Evolutionary conservation across 2,329 filamentous ascomycete species (phyloP).

Genomic region (Exophiala sp.): DNA sequence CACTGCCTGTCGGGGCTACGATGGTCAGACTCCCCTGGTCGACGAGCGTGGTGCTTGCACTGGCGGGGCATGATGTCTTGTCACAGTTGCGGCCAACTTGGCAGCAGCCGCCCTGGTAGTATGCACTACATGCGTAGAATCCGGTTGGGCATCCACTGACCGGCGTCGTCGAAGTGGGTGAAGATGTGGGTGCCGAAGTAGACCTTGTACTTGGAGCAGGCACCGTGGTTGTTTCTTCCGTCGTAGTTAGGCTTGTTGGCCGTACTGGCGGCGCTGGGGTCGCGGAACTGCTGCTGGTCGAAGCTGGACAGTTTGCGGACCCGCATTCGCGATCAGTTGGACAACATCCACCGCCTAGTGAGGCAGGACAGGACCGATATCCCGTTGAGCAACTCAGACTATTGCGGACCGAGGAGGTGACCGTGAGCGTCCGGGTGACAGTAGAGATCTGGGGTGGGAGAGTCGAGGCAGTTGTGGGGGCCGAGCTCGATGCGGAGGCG

Average conservation of each 20-base stretch:
- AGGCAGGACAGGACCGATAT: slow-evolving; percentile 43
- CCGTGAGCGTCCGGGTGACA: slow-evolving; percentile 15
- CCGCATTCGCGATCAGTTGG: slow-evolving; percentile 42
- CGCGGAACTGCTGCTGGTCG: slow-evolving; percentile 19
- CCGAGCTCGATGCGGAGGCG: slow-evolving; percentile 27
- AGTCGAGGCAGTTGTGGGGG: too few relatives aligned
- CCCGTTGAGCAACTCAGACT: slow-evolving; percentile 39
- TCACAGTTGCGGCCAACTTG: slow-evolving; percentile 80
- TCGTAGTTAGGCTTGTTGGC: slow-evolving; percentile 32
- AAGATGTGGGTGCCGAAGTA: slow-evolving; percentile 32
- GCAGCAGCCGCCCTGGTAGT: slow-evolving; percentile 78
- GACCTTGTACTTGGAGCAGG: slow-evolving; percentile 32
- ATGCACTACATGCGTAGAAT: slow-evolving; percentile 84
- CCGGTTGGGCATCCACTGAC: slow-evolving; percentile 67
- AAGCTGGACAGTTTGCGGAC: slow-evolving; percentile 36
- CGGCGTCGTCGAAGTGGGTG: slow-evolving; percentile 7
- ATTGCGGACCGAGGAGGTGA: slow-evolving; percentile 31
- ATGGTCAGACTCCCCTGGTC: slow-evolving; percentile 57
- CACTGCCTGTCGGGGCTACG: slow-evolving; percentile 52
- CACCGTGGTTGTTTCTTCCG: slow-evolving; percentile 23
- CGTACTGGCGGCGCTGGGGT: slow-evolving; percentile 35
- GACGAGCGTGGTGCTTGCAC: slow-evolving; percentile 58
- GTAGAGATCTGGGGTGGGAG: slow-evolving; percentile 14
- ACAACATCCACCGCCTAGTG: slow-evolving; percentile 42
- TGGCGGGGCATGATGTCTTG: slow-evolving; percentile 67